Base-by-base conservation (phyloP, 306 rosid species). In the Dryas octopetala region DNA sequence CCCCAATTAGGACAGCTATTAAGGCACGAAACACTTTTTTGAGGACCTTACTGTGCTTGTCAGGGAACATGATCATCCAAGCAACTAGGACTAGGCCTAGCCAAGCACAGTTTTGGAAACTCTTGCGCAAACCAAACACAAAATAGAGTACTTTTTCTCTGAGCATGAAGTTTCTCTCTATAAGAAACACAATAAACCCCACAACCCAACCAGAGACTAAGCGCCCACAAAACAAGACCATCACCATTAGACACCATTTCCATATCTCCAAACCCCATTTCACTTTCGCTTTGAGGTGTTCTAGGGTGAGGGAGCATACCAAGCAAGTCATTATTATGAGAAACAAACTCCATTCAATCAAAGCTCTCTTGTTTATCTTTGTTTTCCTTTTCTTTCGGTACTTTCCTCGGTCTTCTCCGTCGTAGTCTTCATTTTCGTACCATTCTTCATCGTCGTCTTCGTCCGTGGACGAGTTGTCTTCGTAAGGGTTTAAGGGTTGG, bases 101-200 rank as follows among this genome's bases (percentile, higher is more conserved):
- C 89, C 89, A 86, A 13, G 84, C 83, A 69, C 89, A 86, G 66
- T 83, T 86, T 73, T 74, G 86, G 81, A 86, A 86, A 77, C 86
- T 86, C 64, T 80, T 82, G 0, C 89, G 75, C 28, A 86, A 72
- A 13, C 89, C 89, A 41, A 74, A 83, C 13, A 86, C 89, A 63
- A 86, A 86, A 51, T 86, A 86, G 8, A 83, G 74, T 0, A 86
- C 86, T 15, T 62, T 78, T 38, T 86, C 87, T 51, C 82, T 75
- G 2, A 86, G 85, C 89, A 86, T 86, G 79, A 86, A 86, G 79
- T 86, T 86, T 16, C 83, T 57, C 57, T 86, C 89, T 65, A 86
- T 86, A 2, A 86, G 15, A 64, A 85, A 86, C 7, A 83, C 89
- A 17, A 75, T 66, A 23, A 86, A 40, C 0, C 76, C 74, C 2